Conservation (phyloP, 257 asterid species). For the Lithospermum erythrorhizon region DNA sequence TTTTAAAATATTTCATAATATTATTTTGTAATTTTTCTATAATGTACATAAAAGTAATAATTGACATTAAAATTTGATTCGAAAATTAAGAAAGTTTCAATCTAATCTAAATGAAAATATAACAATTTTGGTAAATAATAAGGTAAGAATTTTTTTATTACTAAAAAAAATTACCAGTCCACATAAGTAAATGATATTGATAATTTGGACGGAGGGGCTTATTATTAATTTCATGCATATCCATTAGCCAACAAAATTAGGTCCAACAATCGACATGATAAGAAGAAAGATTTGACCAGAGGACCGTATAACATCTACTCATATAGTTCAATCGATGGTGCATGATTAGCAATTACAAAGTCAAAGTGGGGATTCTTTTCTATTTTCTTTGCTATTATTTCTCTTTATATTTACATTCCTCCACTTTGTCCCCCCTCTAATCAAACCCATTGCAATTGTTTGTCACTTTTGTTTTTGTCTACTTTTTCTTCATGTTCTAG, state of each 20-base stretch:
- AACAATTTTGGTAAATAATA: too few species aligned
- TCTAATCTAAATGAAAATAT: too few species aligned
- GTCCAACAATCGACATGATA: constrained; percentile 6
- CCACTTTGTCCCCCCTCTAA: constrained; percentile 60
- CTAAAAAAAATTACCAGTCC: too few species aligned
- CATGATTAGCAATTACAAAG: constrained; percentile 40
- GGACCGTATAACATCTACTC: background rate
- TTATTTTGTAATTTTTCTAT: too few species aligned
- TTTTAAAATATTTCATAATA: too few species aligned
- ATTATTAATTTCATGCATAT: too few species aligned
- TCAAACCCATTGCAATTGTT: background rate
- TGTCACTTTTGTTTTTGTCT: constrained; percentile 4
- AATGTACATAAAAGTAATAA: too few species aligned
- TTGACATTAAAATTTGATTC: too few species aligned
- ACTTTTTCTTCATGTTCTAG: constrained; percentile 14
- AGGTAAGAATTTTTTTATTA: too few species aligned
- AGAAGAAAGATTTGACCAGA: constrained; percentile 3
- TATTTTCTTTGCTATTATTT: background rate
- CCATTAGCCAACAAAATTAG: background rate
- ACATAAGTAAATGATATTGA: too few species aligned
- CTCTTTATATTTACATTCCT: constrained; percentile 50
- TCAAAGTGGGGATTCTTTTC: constrained; percentile 26
- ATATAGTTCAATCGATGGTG: constrained; percentile 32
- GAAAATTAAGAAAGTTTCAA: too few species aligned
- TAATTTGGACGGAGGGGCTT: too few species aligned